Conservation (phyloP, 2,329 filamentous ascomycete species). For the Neonectria faginata region DNA sequence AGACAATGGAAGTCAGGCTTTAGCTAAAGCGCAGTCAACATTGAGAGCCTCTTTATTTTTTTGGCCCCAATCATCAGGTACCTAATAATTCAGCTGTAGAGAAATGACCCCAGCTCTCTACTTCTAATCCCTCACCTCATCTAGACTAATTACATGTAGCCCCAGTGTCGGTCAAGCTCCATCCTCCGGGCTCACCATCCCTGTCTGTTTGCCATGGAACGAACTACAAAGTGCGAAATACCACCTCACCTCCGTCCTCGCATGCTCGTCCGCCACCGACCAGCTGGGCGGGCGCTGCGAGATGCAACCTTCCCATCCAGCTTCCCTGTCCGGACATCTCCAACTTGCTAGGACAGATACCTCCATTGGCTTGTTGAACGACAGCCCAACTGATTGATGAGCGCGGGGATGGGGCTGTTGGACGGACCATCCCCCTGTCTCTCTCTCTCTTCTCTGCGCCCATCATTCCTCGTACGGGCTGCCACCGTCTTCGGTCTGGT, state of each 20-base stretch:
- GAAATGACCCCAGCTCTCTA: background rate
- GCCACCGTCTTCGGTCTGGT: no score
- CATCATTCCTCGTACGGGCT: background rate
- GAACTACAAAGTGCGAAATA: background rate
- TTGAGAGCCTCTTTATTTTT: no score
- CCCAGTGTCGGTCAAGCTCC: background rate
- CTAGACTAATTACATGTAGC: background rate
- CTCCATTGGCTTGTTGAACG: background rate
- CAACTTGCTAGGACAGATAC: background rate
- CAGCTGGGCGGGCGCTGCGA: background rate
- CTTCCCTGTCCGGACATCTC: background rate
- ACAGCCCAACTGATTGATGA: background rate
- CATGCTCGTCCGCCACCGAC: background rate
- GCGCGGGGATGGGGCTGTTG: background rate
- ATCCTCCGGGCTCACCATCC: conserved; percentile 1
- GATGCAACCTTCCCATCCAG: background rate
- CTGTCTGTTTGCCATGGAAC: background rate
- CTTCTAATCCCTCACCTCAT: conserved; percentile 4
- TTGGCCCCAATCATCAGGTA: background rate
- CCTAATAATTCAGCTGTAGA: background rate
- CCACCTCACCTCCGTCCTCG: background rate
- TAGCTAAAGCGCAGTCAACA: background rate
- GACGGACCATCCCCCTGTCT: background rate
- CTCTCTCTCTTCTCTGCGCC: background rate
- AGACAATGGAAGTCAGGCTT: background rate